Base-by-base conservation (phyloP, 2,329 filamentous ascomycete species). In the Clarireedia hainanense region DNA sequence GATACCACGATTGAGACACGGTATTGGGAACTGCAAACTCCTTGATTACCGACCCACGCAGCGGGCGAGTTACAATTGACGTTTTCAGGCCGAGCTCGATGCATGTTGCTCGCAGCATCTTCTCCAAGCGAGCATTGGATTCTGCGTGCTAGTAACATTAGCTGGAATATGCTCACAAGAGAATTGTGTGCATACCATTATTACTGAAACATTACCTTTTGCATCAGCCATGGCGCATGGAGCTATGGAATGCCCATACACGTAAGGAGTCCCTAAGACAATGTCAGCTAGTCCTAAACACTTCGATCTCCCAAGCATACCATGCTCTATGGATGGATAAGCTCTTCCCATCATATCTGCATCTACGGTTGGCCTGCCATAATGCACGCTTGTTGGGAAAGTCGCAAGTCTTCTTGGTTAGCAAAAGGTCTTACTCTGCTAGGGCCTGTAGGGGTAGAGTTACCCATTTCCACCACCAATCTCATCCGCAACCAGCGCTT, bases 381-480 rank as follows among this genome's bases (percentile, higher is more conserved):
- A 34, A 54, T 79, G 69, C 67, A 83, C 77, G 58, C 78, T 75
- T 1, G 71, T 70, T 52, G 75, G 30, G 12, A 34, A 77, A 0
- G 78, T 77, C 5, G 80, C 80, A 4, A 83, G 68, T 4, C 82
- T 73, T 68, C 85, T 71, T 7, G 78, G 76, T 60, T 81, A 34
- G 30, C 30, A 14, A 14, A 34, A 34, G 12, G 0, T 34, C 9
- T 34, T 34, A 9, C 9, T 34, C 3, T 12, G 30, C 2, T 9
- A 34, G 30, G 30, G 10, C 12, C 12, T 12, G 30, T 34, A 34
- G 10, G 12, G 30, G 30, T 34, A 34, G 10, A 34, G 76, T 7
- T 85, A 71, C 0, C 83, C 83, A 59, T 86, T 86, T 1, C 75
- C 77, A 9, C 83, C 83, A 9, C 83, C 83, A 56, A 86, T 83